Evolutionary conservation across 2,329 filamentous ascomycete genomes (phyloP), one percentile per base, ranked within the genome.

Genomic region (Talaromyces rugulosus): DNA sequence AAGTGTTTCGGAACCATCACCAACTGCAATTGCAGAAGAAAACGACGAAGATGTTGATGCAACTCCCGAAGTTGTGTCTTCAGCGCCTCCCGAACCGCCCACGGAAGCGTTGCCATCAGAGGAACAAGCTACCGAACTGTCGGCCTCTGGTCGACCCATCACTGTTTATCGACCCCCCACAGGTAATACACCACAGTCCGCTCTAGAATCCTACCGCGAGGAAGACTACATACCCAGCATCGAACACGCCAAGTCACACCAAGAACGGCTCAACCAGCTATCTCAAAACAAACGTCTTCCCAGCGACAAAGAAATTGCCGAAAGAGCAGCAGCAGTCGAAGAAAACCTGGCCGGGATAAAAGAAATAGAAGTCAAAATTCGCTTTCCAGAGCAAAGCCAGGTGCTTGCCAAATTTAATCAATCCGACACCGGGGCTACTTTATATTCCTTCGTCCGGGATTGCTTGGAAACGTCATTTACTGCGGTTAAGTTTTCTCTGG

Each of bases 341-440:
- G 86, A 87, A 33, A 88, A 82, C 65, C 79, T 92, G 1, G 83
- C 87, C 5, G 82, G 84, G 5, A 82, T 93, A 63, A 86, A 84
- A 57, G 85, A 85, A 34, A 85, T 96, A 34, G 83, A 86, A 31
- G 82, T 98, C 65, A 92, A 90, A 66, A 85, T 97, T 56, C 89
- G 93, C 30, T 93, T 97, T 68, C 94, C 94, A 0, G 93, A 98
- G 72, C 90, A 93, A 68, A 90, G 87, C 62, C 87, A 88, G 59
- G 86, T 92, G 34, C 86, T 92, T 58, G 88, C 88, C 77, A 83
- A 82, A n/a, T 87, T 96, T 66, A 83, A 82, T 1, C 85, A 86
- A 23, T 74, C 80, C 1, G 88, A 93, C 59, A 92, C 90, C 0
- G 89, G 88, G 1, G 81, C 83, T 3, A 83, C 85, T 57, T 80